phyloP scores from a whole-genome alignment of 2,329 filamentous ascomycete species.

The Epichloe baconii region DNA sequence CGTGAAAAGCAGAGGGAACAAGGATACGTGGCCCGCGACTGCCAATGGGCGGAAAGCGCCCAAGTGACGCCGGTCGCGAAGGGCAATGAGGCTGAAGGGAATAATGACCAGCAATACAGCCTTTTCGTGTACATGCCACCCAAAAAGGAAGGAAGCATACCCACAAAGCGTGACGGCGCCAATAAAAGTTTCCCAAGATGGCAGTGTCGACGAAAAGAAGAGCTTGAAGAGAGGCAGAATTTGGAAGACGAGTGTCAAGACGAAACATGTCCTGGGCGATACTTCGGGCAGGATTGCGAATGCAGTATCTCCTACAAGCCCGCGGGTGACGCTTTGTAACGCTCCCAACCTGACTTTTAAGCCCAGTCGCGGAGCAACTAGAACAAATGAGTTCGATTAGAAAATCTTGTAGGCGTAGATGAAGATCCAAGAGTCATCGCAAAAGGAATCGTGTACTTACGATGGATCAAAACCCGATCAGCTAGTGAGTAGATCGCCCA shows the following conservation, averaged over 20 bases:
- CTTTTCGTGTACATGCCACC: constrained; percentile 98
- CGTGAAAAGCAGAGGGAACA: constrained; percentile 90
- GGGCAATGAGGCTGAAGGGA: constrained; percentile 83
- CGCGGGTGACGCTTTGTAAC: constrained; percentile 78
- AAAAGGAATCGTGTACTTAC: constrained; percentile 34
- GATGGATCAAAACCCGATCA: constrained; percentile 69
- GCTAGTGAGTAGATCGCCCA: constrained; percentile 95
- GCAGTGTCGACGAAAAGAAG: constrained; percentile 43
- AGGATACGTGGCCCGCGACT: constrained; percentile 85
- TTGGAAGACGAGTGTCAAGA: constrained; percentile 73
- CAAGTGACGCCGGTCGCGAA: constrained; percentile 80
- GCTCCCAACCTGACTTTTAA: constrained; percentile 61
- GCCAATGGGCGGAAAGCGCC: constrained; percentile 85
- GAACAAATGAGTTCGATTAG: not conserved
- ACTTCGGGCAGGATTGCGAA: constrained; percentile 90
- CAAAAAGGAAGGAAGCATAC: constrained; percentile 92
- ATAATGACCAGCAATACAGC: constrained; percentile 89
- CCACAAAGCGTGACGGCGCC: constrained; percentile 84
- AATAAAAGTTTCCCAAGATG: constrained; percentile 81
- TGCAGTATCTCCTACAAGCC: constrained; percentile 81
- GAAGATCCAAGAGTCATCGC: not conserved
- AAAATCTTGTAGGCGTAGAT: no score
- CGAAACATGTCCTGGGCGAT: constrained; percentile 65
- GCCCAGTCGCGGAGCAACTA: constrained; percentile 71
- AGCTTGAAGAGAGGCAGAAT: constrained; percentile 68